Evolutionary conservation across 164 flowering plant species (phyloP).

Genomic region (Vitis riparia): DNA sequence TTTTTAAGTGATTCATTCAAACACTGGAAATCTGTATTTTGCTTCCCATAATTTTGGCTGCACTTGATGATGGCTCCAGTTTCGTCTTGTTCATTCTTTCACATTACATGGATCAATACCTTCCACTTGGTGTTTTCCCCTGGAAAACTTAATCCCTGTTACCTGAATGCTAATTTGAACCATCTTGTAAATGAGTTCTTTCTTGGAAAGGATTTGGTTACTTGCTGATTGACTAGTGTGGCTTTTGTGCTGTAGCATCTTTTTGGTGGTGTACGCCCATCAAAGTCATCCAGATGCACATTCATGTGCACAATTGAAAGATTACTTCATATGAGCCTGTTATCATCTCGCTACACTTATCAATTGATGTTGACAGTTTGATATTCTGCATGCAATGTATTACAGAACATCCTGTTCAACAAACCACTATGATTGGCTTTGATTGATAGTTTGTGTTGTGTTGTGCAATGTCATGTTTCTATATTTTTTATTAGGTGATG

Average conservation of each 20-base stretch:
- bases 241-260: no score
- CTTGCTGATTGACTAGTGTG: no score
- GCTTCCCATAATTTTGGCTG: neutral
- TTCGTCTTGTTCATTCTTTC: neutral
- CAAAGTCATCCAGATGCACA: no score
- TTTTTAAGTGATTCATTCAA: neutral
- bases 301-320: no score
- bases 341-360: neutral
- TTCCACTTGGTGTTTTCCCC: neutral
- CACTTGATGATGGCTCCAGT: neutral
- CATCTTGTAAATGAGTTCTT: no score
- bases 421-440: neutral
- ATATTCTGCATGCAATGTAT: neutral
- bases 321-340: neutral
- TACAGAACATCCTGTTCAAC: neutral
- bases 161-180: no score
- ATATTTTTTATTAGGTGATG: neutral
- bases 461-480: neutral
- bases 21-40: neutral
- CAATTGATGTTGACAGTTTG: neutral
- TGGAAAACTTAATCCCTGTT: neutral
- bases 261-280: no score
- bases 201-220: no score
- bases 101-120: neutral
- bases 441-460: neutral